These are phyloP conservation scores for Rhizopogon roseolus DNA, from an alignment of 768 basidiomycete species.

Conservation along the genomic window DNA sequence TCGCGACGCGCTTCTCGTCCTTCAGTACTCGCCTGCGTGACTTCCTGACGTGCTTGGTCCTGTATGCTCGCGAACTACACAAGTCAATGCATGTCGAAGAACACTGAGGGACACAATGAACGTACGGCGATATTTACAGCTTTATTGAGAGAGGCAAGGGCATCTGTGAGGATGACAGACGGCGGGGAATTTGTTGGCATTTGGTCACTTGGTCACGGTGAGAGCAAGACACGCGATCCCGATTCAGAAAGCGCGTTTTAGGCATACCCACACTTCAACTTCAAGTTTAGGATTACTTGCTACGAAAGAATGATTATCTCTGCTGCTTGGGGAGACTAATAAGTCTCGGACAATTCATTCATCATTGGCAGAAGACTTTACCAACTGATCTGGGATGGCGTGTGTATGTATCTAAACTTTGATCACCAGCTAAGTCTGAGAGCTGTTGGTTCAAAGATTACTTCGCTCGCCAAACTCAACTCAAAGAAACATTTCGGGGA, in stretches of 20 bases:
- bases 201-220: constrained; percentile 7
- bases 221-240: constrained; percentile 13
- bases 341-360: no score
- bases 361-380: no score
- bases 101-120: not conserved
- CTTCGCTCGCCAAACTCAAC: no score
- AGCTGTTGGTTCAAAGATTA: no score
- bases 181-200: constrained; percentile 24
- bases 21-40: constrained; percentile 44
- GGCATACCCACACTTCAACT: no score
- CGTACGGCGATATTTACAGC: constrained; percentile 37
- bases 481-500: no score
- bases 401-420: no score
- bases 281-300: no score
- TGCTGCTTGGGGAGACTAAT: no score
- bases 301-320: no score
- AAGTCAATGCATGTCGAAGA: not conserved
- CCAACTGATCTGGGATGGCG: no score
- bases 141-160: constrained; percentile 35
- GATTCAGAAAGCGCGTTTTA: not conserved
- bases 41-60: constrained; percentile 48
- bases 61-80: constrained; percentile 51
- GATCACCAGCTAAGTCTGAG: no score
- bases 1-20: constrained; percentile 43
- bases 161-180: constrained; percentile 35